Evolutionary conservation across 2,329 filamentous ascomycete genomes (phyloP).

Genomic region (Ilyonectria robusta): DNA sequence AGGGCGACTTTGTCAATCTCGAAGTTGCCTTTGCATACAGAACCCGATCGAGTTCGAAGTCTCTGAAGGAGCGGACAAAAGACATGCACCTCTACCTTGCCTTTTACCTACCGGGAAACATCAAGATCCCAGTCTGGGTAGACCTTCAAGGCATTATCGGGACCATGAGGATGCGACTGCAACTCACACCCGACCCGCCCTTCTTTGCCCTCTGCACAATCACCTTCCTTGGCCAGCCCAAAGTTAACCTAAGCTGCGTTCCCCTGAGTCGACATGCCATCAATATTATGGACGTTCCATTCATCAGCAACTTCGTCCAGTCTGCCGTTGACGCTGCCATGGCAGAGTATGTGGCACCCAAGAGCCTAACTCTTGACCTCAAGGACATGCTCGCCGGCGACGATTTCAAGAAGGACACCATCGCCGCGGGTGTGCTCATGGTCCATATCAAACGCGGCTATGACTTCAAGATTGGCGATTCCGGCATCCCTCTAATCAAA

Average conservation of each 20-base stretch:
- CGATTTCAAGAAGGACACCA: conserved; percentile 84
- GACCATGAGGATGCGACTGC: conserved; percentile 77
- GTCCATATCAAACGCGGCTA: conserved; percentile 76
- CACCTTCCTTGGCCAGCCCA: conserved; percentile 82
- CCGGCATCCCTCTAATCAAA: conserved; percentile 71
- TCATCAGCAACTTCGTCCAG: conserved; percentile 83
- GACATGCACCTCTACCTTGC: conserved; percentile 76
- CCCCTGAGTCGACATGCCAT: conserved; percentile 78
- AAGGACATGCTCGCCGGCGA: conserved; percentile 85
- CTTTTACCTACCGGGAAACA: conserved; percentile 75
- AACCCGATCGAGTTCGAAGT: conserved; percentile 72
- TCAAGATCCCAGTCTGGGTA: conserved; percentile 78
- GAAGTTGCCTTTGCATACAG: conserved; percentile 83
- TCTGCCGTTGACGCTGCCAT: conserved; percentile 81
- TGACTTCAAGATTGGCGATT: conserved; percentile 80
- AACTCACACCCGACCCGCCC: conserved; percentile 81
- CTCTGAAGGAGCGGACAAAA: conserved; percentile 79
- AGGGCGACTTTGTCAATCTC: conserved; percentile 84
- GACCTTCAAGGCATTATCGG: conserved; percentile 81
- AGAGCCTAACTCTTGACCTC: conserved; percentile 80
- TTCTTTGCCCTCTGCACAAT: conserved; percentile 83
- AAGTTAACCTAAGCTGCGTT: conserved; percentile 78
- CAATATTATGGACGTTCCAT: conserved; percentile 82
- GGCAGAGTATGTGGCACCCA: conserved; percentile 82
- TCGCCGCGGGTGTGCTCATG: conserved; percentile 74